These are phyloP conservation scores for Emergomyces africanus DNA, from an alignment of 2,329 filamentous ascomycete genomes.

Conservation along the genomic window DNA sequence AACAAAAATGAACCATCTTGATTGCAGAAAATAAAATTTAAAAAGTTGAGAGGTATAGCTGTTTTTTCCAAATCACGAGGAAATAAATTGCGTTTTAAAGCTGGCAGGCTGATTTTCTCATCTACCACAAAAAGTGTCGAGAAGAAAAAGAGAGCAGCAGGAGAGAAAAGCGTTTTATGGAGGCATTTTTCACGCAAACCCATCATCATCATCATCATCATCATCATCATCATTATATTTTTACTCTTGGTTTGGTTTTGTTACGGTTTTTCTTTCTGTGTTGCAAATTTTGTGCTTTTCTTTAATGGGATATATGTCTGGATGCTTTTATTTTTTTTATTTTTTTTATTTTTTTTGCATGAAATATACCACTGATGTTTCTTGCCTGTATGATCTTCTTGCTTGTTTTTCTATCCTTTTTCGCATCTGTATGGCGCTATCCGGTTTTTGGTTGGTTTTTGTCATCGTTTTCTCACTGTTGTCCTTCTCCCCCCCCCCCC, in stretches of 20 bases:
- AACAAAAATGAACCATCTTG: neutral
- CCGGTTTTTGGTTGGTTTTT: neutral
- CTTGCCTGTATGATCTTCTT: neutral
- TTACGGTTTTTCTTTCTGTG: neutral
- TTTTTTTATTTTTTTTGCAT: neutral
- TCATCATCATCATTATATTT: no score
- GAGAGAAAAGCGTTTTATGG: neutral
- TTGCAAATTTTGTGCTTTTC: neutral
- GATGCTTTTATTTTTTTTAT: neutral
- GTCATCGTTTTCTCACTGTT: neutral
- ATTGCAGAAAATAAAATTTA: neutral
- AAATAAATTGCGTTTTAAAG: conserved; percentile 1
- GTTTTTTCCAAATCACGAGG: neutral
- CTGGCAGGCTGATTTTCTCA: neutral
- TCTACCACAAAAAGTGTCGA: neutral
- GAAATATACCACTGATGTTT: conserved; percentile 5
- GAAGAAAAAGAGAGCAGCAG: neutral
- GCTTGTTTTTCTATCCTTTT: neutral
- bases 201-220: no score
- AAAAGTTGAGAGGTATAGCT: conserved; percentile 2
- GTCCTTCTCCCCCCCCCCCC: no score
- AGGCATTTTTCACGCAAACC: neutral
- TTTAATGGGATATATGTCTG: conserved; percentile 1
- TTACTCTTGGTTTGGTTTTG: neutral
- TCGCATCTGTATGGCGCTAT: conserved; percentile 2